Conservation (phyloP, 208 protist species). For the Porcisia hertigi region DNA sequence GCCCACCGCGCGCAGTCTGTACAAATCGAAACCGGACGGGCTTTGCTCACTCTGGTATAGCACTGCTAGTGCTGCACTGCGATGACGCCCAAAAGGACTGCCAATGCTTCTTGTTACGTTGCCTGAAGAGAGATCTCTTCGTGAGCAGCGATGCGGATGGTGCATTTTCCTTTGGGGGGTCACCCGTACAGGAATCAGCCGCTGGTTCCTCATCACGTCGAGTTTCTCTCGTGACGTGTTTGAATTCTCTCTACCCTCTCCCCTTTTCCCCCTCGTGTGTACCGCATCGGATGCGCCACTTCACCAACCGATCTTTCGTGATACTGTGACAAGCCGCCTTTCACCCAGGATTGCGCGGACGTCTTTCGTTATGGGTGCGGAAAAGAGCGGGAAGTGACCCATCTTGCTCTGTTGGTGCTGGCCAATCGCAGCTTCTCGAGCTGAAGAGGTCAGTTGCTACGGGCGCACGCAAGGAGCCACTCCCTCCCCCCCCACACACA, state of each 20-base stretch:
- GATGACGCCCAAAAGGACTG: background rate
- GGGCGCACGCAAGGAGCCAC: background rate
- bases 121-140: background rate
- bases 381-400: background rate
- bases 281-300: background rate
- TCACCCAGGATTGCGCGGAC: background rate
- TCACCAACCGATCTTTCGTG: background rate
- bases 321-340: background rate
- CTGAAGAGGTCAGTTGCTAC: background rate
- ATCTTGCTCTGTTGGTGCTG: background rate
- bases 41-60: background rate
- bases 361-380: background rate
- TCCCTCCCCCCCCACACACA: no score
- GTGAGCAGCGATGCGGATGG: background rate
- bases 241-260: background rate
- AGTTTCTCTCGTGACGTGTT: background rate
- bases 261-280: background rate
- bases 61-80: background rate
- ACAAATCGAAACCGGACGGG: background rate
- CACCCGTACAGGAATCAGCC: background rate
- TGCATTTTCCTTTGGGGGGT: background rate
- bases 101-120: background rate
- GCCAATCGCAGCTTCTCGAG: background rate
- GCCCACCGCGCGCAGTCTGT: background rate
- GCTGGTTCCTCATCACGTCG: background rate